These are phyloP conservation scores for Orbilia javanica DNA, from an alignment of 2,329 filamentous ascomycete species.

Conservation along the genomic window DNA sequence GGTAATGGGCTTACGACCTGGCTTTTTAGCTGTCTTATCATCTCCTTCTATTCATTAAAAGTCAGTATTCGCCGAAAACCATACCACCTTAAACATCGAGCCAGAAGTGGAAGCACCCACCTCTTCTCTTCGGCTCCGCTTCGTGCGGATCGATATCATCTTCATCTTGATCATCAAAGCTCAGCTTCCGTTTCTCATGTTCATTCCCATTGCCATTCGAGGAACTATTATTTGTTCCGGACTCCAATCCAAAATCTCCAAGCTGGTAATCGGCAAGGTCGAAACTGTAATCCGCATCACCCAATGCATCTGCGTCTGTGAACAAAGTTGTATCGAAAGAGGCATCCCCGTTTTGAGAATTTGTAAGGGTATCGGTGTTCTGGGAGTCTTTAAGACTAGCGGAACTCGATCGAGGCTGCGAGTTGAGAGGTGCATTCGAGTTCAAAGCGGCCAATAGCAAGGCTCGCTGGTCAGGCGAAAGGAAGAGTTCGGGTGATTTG, in stretches of 20 bases:
- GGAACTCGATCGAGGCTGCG: conserved; percentile 64
- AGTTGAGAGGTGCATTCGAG: conserved; percentile 70
- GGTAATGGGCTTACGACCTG: conserved; percentile 92
- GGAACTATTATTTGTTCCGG: conserved; percentile 57
- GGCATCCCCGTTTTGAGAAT: conserved; percentile 62
- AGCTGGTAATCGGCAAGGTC: conserved; percentile 84
- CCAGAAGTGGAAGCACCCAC: conserved; percentile 60
- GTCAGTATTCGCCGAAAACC: conserved; percentile 54
- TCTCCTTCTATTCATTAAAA: conserved; percentile 81
- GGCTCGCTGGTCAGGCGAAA: conserved; percentile 81
- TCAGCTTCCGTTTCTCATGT: conserved; percentile 70
- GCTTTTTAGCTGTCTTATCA: conserved; percentile 92
- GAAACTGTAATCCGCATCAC: conserved; percentile 82
- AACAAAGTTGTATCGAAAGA: conserved; percentile 55
- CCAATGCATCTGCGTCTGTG: conserved; percentile 59
- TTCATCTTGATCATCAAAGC: conserved; percentile 62
- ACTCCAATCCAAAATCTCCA: conserved; percentile 78
- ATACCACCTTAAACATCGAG: conserved; percentile 52
- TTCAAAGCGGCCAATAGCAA: conserved; percentile 81
- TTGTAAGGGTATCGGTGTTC: conserved; percentile 61
- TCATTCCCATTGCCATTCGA: conserved; percentile 69
- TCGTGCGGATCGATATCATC: conserved; percentile 61
- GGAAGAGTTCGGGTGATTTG: conserved; percentile 70
- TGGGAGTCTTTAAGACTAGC: conserved; percentile 56
- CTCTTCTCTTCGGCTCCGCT: conserved; percentile 63